Base-by-base conservation (phyloP, 140 eudicot genomes). In the Flaveria floridana region DNA sequence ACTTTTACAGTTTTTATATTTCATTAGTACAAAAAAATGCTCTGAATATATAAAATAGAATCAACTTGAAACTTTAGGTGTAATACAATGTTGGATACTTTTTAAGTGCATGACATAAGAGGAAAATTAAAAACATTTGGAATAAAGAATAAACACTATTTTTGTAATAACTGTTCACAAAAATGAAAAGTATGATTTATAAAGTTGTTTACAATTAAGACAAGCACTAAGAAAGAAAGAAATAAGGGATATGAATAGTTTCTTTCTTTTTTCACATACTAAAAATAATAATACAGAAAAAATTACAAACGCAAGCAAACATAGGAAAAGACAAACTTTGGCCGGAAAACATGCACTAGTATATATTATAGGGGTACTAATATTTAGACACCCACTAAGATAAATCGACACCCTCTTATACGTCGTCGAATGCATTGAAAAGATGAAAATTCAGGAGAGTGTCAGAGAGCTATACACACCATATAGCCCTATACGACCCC, bases 171-270 rank as follows among this genome's bases (percentile, higher is more conserved):
- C 68, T 56, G 62, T 41, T 69, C 44, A 26, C 16, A 69, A n/a
- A 68, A 25, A 57, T 57, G 42, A 55, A 51, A 30, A 50, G n/a
- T 44, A 73, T 16, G 66, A 34, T 78, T 12, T 50, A 14, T 30
- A 58, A 71, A 51, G 66, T 65, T 61, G 15, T 72, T 72, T 53
- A 64, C 0, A 12, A 79, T 9, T 65, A 42, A 63, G 78, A 79
- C 78, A 39, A 52, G 62, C 78, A 64, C 67, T 72, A 65, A 65
- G 50, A 62, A 68, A 77, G 53, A 70, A 78, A 50, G 46, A 65
- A 71, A 51, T 25, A 56, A 15, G 63, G 37, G 16, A 4, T 39
- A 39, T 16, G 37, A 16, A 18, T 41, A 16, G 52, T 41, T 41
- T 19, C 15, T 67, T 42, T 50, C 37, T 30, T 30, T 30, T 30